Evolutionary conservation across 1,284 basidiomycete species (phyloP).

Genomic region (Apiotrichum sp.): DNA sequence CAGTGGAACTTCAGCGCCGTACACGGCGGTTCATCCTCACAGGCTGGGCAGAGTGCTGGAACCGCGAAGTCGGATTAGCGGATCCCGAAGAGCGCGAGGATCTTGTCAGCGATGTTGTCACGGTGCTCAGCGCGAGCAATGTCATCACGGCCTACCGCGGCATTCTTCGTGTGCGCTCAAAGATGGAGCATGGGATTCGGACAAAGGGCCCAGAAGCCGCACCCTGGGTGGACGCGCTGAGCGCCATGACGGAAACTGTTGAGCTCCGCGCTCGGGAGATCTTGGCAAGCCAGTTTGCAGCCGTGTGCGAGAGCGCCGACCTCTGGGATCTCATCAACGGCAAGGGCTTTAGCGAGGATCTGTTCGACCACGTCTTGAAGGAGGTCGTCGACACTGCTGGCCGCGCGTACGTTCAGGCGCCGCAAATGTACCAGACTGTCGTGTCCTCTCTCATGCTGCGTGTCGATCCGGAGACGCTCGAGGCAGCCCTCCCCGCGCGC

Average conservation of each 20-base stretch:
- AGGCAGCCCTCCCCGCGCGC: constrained; percentile 59
- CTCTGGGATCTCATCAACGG: constrained; percentile 66
- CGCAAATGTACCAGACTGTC: constrained; percentile 64
- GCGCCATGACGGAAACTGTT: constrained; percentile 59
- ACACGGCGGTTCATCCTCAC: constrained; percentile 68
- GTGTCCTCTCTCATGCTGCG: constrained; percentile 67
- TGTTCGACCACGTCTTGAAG: constrained; percentile 64
- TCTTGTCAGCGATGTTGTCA: constrained; percentile 63
- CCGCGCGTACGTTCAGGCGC: constrained; percentile 54
- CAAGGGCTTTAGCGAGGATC: constrained; percentile 63
- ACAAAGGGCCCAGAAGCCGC: constrained; percentile 49
- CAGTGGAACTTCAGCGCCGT: constrained; percentile 61
- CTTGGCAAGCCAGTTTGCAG: constrained; percentile 54
- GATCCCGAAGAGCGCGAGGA: constrained; percentile 61
- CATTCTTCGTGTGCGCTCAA: constrained; percentile 21
- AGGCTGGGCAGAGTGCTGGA: constrained; percentile 80
- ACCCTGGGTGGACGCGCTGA: constrained; percentile 61
- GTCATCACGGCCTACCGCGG: constrained; percentile 55
- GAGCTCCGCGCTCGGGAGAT: constrained; percentile 59
- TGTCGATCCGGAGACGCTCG: constrained; percentile 57
- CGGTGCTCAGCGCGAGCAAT: constrained; percentile 59
- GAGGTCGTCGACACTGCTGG: constrained; percentile 54
- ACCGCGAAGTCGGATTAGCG: constrained; percentile 68
- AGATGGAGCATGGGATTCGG: constrained; percentile 33
- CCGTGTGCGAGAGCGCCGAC: constrained; percentile 61